Base-by-base conservation (phyloP, 768 basidiomycete genomes). In the Asterophora parasitica region DNA sequence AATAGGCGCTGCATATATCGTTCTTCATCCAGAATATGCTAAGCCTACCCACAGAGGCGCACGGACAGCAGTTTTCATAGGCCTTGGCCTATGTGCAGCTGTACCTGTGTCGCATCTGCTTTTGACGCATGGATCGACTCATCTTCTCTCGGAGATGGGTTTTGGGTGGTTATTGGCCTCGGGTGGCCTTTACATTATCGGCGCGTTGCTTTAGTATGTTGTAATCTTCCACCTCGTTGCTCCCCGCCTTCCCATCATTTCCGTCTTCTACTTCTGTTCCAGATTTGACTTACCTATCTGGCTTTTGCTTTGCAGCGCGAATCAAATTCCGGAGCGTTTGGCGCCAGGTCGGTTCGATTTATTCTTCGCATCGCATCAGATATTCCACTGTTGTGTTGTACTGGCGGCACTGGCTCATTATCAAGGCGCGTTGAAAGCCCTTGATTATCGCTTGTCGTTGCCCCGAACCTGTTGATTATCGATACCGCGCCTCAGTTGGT, bases 341-440 rank as follows among this genome's bases (percentile, higher is more conserved):
- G 68, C 73, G 6, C 89, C 89, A 4, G 90, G 91, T 31, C 77
- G 66, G 53, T 92, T 92, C 66, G 91, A 93, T 67, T 75, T 77
- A 58, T 77, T 89, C 58, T 76, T 83, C 46, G 77, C 87, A 0
- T 91, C 87, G 15, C 92, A 95, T 70, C 89, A 94, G 65, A 86
- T 95, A 57, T 94, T 96, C 65, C 93, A 94, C 61, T 63, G 83
- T 51, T 82, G 78, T 58, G 91, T 94, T 31, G 72, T 91, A 45
- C 65, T 82, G 19, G 88, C 85, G 8, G 86, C 83, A 30, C 64
- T 84, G 55, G 70, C 79, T 8, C 86, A 88, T 55, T 89, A 83
- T 66, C 63, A 66, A 30, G 66, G 71, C 55, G 71, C 88, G 49
- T 56, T 82, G 50, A 74, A 73, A 17, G 75, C 75, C 35, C 75